Evolutionary conservation across 2,329 filamentous ascomycete species (phyloP).

Genomic region (Cladosporium sp.): DNA sequence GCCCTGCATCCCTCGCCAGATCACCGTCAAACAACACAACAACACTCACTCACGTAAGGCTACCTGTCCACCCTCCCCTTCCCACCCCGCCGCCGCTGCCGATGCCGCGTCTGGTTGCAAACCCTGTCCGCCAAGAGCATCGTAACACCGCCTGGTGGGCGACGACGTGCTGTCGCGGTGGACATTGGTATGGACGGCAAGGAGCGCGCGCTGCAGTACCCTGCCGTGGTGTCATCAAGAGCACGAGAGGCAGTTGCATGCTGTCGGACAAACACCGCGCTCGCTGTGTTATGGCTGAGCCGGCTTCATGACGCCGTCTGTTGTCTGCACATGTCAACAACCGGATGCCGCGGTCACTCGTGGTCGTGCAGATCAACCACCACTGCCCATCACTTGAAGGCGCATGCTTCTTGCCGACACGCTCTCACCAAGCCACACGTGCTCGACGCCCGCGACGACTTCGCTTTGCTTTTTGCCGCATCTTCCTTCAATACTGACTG

Average conservation of each 20-base stretch:
- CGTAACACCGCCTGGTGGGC: not conserved
- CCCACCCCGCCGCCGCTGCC: constrained; percentile 2
- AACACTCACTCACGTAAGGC: constrained; percentile 10
- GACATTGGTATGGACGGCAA: not conserved
- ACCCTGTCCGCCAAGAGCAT: constrained; percentile 11
- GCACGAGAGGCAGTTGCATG: not conserved
- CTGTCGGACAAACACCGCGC: not conserved
- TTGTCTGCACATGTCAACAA: constrained; percentile 6
- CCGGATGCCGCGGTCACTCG: not conserved
- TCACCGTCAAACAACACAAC: constrained; percentile 1
- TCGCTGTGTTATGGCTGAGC: not conserved
- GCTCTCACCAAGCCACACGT: not conserved
- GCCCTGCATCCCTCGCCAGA: constrained; percentile 5
- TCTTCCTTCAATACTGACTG: not conserved
- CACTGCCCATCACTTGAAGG: not conserved
- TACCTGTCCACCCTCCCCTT: not conserved
- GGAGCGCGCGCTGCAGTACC: not conserved
- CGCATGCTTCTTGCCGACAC: not conserved
- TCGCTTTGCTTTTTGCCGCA: not conserved
- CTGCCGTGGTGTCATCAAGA: constrained; percentile 1
- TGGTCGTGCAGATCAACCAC: not conserved
- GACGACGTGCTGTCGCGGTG: not conserved
- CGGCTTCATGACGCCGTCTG: constrained; percentile 6
- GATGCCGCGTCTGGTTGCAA: not conserved
- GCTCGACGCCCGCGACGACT: not conserved